Evolutionary conservation across 176 grass and related monocot species (phyloP).

Genomic region (Raddia distichophylla): DNA sequence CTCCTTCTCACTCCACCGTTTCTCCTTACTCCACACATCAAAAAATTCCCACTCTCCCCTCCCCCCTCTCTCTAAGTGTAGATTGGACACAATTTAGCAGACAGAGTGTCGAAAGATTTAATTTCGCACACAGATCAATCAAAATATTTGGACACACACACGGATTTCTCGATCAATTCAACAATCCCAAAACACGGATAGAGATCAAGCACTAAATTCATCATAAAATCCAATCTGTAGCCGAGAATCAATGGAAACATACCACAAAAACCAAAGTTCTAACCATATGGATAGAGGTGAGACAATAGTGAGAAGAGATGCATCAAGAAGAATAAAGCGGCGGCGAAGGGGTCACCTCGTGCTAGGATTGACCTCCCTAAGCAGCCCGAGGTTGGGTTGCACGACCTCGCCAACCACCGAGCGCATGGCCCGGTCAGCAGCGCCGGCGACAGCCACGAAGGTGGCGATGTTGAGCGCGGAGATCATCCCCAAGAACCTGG

Average conservation of each 20-base stretch:
- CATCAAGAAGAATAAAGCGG: not conserved
- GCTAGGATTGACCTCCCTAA: constrained; percentile 89
- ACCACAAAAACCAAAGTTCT: too few species aligned
- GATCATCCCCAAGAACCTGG: constrained; percentile 78
- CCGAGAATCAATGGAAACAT: too few species aligned
- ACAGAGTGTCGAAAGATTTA: not conserved
- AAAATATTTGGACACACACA: not conserved
- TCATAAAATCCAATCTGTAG: not conserved
- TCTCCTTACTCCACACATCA: too few species aligned
- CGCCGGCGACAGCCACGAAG: constrained; percentile 61
- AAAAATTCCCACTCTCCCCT: too few species aligned
- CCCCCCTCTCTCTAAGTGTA: not conserved
- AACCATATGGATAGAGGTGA: too few species aligned
- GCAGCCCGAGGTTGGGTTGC: constrained; percentile 51
- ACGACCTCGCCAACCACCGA: constrained; percentile 65
- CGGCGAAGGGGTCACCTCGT: constrained; percentile 58
- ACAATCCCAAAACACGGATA: not conserved
- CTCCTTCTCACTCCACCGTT: too few species aligned
- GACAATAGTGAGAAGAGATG: not conserved
- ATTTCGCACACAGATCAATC: not conserved
- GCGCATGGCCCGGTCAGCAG: constrained; percentile 48
- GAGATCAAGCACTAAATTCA: not conserved
- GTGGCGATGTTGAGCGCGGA: constrained; percentile 80
- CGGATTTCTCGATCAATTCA: not conserved
- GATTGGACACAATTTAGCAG: not conserved